Base-by-base conservation (phyloP, 345 rosid species). In the Arabidopsis thaliana region DNA sequence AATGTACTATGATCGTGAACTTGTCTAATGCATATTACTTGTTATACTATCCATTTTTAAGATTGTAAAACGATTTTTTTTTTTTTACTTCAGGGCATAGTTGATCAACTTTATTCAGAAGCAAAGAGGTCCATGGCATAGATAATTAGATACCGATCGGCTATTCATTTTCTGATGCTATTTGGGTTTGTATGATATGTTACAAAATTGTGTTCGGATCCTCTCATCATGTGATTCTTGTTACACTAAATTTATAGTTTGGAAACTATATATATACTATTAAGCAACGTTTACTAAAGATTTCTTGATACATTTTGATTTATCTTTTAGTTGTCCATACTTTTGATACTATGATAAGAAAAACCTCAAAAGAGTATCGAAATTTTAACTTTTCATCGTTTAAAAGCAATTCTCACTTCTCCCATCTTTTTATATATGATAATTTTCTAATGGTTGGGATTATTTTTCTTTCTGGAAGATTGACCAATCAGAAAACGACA, bases 101-200 rank as follows among this genome's bases (percentile, higher is more conserved):
- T 91, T 51, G 93, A 89, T 79, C 79, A 87, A 75, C 83, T 93
- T 67, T 91, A 93, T 79, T 59, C 28, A n/a, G 93, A 87, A 84
- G 91, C 89, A 51, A 89, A 93, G 86, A 80, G 56, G 44, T 70
- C 65, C 13, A 87, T 83, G 82, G 86, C 75, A 49, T 90, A 78
- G 78, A 83, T 40, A 64, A 53, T 46, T 90, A 78, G 78, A 83
- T 40, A 64, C 60, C 53, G 23, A 63, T 2, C 53, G 9, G 30
- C 53, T 69, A 30, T 77, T 77, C 71, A 64, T 48, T 63, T 55
- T 30, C 28, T 58, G 20, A 6, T 67, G 68, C n/a, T 50, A 49
- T 48, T 46, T 36, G 42, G 40, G 48, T 60, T 60, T 76, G 34
- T 69, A 42, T 68, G 41, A 52, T 52, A 60, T 42, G 57, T 42